A percentile compares a stretch with the other conserved stretches of the same genome.
phyloP scores from a whole-genome alignment of 192 early-diverging fungal species.

The Rhizophagus sp. region DNA sequence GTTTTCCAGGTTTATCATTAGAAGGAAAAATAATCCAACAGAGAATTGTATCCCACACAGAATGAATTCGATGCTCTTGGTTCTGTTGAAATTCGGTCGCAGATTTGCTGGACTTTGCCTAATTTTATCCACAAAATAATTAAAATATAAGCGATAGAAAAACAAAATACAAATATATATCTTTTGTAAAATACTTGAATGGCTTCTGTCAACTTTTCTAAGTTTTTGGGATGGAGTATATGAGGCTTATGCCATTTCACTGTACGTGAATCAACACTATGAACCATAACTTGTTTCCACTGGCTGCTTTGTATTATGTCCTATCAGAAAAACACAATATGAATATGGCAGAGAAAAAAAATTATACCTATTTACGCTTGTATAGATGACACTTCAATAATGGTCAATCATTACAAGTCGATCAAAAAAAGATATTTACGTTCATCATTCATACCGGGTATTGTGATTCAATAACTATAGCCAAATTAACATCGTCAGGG shows the following conservation, averaged over 20 bases:
- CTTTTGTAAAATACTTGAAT: background rate
- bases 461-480: slow-evolving; percentile 45
- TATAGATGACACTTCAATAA: background rate
- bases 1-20: background rate
- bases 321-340: slow-evolving; percentile 7
- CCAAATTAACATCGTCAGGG: slow-evolving; percentile 56
- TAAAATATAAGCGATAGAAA: background rate
- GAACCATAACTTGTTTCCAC: background rate
- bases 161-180: background rate
- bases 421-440: slow-evolving; percentile 2
- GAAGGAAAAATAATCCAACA: background rate
- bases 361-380: background rate
- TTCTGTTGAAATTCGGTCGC: slow-evolving; percentile 1
- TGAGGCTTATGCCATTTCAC: background rate
- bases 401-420: background rate
- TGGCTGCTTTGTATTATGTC: background rate
- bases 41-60: slow-evolving; percentile 30
- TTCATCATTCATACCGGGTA: slow-evolving; percentile 22
- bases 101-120: background rate
- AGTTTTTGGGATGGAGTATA: slow-evolving; percentile 15
- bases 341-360: background rate
- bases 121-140: background rate
- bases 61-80: slow-evolving; percentile 66
- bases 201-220: slow-evolving; percentile 10
- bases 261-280: background rate